phyloP scores from a whole-genome alignment of 2,329 filamentous ascomycete genomes.

The Cordyceps militaris region DNA sequence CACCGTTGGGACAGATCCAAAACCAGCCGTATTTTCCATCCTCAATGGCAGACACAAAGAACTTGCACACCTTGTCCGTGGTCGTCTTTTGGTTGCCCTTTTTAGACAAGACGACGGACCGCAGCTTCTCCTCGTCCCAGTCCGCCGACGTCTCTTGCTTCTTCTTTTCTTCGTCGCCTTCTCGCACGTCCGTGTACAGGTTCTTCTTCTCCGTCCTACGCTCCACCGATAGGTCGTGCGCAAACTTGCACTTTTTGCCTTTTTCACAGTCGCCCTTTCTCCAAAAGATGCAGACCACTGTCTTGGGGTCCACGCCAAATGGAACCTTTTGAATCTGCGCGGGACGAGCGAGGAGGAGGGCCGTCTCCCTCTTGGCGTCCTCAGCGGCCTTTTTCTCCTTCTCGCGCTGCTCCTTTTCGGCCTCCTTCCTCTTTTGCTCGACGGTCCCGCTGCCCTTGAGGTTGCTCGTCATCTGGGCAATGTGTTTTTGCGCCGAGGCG shows the following conservation, averaged over 20 bases:
- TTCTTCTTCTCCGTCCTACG: conserved; percentile 89
- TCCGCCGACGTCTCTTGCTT: conserved; percentile 89
- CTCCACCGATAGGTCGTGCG: conserved; percentile 82
- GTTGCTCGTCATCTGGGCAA: conserved; percentile 73
- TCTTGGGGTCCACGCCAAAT: conserved; percentile 97
- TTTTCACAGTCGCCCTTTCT: conserved; percentile 98
- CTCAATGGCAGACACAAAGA: conserved; percentile 93
- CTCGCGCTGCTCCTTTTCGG: conserved; percentile 61
- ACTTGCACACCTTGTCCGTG: conserved; percentile 99
- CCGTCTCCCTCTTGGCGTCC: conserved; percentile 70
- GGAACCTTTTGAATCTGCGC: conserved; percentile 96
- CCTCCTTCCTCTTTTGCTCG: conserved; percentile 76
- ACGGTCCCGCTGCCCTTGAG: conserved; percentile 68
- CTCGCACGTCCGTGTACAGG: conserved; percentile 78
- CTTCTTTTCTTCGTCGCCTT: conserved; percentile 65
- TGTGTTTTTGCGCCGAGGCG: conserved; percentile 79
- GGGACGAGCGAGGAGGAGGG: conserved; percentile 79
- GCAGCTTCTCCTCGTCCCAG: conserved; percentile 96
- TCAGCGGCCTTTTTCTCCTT: conserved; percentile 90
- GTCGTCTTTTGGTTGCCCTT: conserved; percentile 94
- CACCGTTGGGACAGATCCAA: conserved; percentile 94
- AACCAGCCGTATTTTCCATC: conserved; percentile 99
- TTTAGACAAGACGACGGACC: conserved; percentile 86
- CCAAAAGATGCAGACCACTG: conserved; percentile 90
- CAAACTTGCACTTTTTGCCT: conserved; percentile 96